A percentile compares a stretch with the other conserved stretches of the same genome.
Conservation (phyloP, 2,329 filamentous ascomycete species). For the Setomelanomma holmii region DNA sequence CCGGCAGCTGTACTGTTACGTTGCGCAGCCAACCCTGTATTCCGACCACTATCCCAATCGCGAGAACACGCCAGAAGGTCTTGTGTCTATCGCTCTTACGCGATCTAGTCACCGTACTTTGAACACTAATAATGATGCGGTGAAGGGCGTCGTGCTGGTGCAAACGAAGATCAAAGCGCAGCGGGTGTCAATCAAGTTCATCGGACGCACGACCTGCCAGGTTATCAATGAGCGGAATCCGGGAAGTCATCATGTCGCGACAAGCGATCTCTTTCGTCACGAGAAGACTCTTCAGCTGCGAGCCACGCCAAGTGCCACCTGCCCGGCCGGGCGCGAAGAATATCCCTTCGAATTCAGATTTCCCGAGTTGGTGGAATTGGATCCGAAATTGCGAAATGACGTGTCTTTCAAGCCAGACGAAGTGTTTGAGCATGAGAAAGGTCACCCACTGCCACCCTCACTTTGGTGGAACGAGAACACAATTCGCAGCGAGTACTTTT, state of each 20-base stretch:
- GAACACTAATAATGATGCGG: slow-evolving; percentile 27
- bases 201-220: slow-evolving; percentile 25
- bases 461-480: slow-evolving; percentile 24
- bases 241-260: slow-evolving; percentile 18
- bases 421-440: slow-evolving; percentile 17
- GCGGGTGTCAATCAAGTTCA: slow-evolving; percentile 22
- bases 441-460: slow-evolving; percentile 26
- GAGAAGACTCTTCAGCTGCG: slow-evolving; percentile 12
- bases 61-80: slow-evolving; percentile 22
- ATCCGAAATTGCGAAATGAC: slow-evolving; percentile 13
- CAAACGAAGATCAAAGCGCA: slow-evolving; percentile 22
- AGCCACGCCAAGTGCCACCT: slow-evolving; percentile 17
- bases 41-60: slow-evolving; percentile 25
- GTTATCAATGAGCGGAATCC: slow-evolving; percentile 21
- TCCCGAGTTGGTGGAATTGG: slow-evolving; percentile 20
- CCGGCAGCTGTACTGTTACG: slow-evolving; percentile 24
- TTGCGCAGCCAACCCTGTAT: slow-evolving; percentile 24
- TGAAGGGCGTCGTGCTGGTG: slow-evolving; percentile 24
- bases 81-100: slow-evolving; percentile 24
- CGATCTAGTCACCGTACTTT: slow-evolving; percentile 22
- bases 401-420: slow-evolving; percentile 10
- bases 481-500: slow-evolving; percentile 25
- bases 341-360: slow-evolving; percentile 35
- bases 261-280: slow-evolving; percentile 18
- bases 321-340: slow-evolving; percentile 21